Percentiles rank a stretch among this genome's conserved stretches.
These are phyloP conservation scores for Haplosporangium sp. DNA, from an alignment of 371 early-diverging fungal genomes.

Conservation along the genomic window DNA sequence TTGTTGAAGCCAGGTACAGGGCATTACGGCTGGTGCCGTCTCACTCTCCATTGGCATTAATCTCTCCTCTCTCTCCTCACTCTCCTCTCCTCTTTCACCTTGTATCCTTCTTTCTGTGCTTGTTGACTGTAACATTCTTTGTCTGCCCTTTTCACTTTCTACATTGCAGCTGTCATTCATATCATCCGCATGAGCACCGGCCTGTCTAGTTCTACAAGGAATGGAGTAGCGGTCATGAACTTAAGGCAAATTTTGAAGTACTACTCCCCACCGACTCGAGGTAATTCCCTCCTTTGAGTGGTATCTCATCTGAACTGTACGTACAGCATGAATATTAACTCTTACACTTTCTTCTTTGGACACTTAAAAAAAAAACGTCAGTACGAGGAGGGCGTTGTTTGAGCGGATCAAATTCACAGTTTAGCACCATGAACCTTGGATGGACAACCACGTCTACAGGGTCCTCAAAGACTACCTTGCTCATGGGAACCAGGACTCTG, in stretches of 20 bases:
- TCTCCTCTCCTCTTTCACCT: neutral
- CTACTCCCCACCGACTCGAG: constrained; percentile 14
- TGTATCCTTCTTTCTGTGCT: no score
- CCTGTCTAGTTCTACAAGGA: neutral
- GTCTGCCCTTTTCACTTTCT: neutral
- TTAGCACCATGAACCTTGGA: neutral
- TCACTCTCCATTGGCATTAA: neutral
- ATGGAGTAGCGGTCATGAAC: constrained; percentile 36
- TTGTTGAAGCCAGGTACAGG: neutral
- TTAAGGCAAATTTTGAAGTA: constrained; percentile 36
- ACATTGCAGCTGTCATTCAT: neutral
- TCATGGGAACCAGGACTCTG: neutral
- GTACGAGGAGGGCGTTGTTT: no score
- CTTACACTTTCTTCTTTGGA: neutral
- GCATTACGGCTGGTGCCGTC: neutral
- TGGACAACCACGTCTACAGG: neutral
- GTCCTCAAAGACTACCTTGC: neutral
- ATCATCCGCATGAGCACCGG: neutral
- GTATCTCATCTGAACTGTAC: no score
- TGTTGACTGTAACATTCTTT: no score
- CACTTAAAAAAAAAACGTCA: no score
- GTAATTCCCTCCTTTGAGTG: constrained; percentile 7
- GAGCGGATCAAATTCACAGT: neutral
- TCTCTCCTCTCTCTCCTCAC: neutral
- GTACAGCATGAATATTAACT: no score